phyloP scores from a whole-genome alignment of 2,329 filamentous ascomycete species.

The Calonectria henricotiae region DNA sequence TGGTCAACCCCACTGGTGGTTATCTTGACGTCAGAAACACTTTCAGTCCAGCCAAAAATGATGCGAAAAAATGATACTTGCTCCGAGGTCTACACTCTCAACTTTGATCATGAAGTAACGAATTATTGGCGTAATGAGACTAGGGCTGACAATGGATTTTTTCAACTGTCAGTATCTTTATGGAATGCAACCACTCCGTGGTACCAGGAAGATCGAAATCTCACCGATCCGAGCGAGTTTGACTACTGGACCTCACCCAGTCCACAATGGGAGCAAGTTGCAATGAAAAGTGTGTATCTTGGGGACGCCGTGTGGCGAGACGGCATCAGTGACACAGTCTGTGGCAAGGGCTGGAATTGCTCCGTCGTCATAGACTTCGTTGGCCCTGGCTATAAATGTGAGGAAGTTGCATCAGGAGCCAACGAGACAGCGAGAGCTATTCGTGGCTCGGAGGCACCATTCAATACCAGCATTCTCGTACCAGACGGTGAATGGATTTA shows the following conservation, averaged over 20 bases:
- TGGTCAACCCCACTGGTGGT: slow-evolving; percentile 50
- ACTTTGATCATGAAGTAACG: slow-evolving; percentile 46
- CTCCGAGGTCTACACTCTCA: slow-evolving; percentile 46
- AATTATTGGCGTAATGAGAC: slow-evolving; percentile 35
- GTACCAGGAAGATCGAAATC: neutral
- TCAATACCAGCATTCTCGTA: slow-evolving; percentile 35
- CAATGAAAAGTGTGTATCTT: slow-evolving; percentile 34
- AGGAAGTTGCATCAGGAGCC: slow-evolving; percentile 35
- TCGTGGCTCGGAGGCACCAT: slow-evolving; percentile 41
- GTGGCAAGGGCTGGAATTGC: slow-evolving; percentile 49
- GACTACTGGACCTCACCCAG: slow-evolving; percentile 43
- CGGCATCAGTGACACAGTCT: slow-evolving; percentile 37
- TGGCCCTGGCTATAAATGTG: slow-evolving; percentile 47
- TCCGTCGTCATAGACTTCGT: slow-evolving; percentile 43
- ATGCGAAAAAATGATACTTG: slow-evolving; percentile 37
- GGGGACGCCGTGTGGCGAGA: slow-evolving; percentile 38
- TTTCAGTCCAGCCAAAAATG: slow-evolving; percentile 41
- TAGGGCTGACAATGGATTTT: slow-evolving; percentile 3
- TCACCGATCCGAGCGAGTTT: slow-evolving; percentile 24
- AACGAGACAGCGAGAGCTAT: slow-evolving; percentile 37
- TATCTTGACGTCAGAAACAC: slow-evolving; percentile 49
- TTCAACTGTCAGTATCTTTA: slow-evolving; percentile 38
- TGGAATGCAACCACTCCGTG: slow-evolving; percentile 42
- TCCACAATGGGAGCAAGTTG: slow-evolving; percentile 34
- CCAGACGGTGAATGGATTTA: slow-evolving; percentile 43